These are phyloP conservation scores for Aspergillus bridgeri DNA, from an alignment of 495 filamentous ascomycete genomes.

Conservation along the genomic window DNA sequence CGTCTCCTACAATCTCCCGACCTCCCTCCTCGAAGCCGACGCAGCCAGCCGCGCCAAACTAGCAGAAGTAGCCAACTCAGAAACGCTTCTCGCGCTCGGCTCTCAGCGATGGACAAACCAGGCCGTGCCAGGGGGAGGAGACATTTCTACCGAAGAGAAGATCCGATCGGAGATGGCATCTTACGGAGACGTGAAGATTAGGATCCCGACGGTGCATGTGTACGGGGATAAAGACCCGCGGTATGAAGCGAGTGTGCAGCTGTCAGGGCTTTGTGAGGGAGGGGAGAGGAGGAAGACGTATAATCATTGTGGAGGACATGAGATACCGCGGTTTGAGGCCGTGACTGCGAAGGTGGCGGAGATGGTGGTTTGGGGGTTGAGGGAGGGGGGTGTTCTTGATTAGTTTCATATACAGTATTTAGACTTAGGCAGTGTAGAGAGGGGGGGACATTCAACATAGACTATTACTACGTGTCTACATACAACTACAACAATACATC, in stretches of 20 bases:
- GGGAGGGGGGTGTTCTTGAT: not conserved
- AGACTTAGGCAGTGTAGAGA: too few species aligned
- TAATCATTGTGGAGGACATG: constrained; percentile 15
- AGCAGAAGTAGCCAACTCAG: not conserved
- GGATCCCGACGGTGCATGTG: constrained; percentile 14
- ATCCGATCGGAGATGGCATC: not conserved
- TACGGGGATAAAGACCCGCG: constrained; percentile 13
- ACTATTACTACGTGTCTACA: not conserved
- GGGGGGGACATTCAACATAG: not conserved
- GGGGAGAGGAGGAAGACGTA: not conserved
- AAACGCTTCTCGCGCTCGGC: not conserved
- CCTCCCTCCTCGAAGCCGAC: not conserved
- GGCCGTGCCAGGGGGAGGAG: not conserved
- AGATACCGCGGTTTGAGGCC: constrained; percentile 6
- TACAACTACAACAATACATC: too few species aligned
- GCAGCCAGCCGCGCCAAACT: not conserved
- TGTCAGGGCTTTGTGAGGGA: constrained; percentile 9
- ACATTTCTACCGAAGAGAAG: not conserved
- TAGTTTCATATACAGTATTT: not conserved
- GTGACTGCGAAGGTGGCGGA: constrained; percentile 4
- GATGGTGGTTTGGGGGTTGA: constrained; percentile 4
- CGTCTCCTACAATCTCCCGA: constrained; percentile 1
- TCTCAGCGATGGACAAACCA: constrained; percentile 2
- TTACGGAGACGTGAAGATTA: constrained; percentile 3
- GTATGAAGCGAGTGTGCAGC: constrained; percentile 11